Percentiles rank a stretch among this genome's conserved stretches.
Evolutionary conservation across 1,284 basidiomycete genomes (phyloP).

Genomic region (Rhodotorula sp.): DNA sequence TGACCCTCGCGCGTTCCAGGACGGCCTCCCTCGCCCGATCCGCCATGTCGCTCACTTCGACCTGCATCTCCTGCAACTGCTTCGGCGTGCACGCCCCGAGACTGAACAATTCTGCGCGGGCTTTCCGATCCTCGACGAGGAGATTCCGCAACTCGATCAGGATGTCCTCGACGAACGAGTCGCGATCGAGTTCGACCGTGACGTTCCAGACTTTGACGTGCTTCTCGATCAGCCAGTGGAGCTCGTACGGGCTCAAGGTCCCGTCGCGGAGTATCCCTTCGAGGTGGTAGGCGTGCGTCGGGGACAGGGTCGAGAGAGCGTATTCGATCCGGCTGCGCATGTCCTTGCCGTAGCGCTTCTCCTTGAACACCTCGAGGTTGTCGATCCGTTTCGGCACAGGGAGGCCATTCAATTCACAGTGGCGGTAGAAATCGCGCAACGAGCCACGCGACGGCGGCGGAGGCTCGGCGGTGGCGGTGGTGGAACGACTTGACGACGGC

Average conservation of each 20-base stretch:
- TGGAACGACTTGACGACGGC: background rate
- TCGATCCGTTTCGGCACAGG: background rate
- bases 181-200: slow-evolving; percentile 5
- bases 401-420: background rate
- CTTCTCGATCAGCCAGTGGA: background rate
- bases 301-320: slow-evolving; percentile 1
- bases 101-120: background rate
- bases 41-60: background rate
- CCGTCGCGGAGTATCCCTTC: slow-evolving; percentile 21
- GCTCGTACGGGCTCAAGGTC: slow-evolving; percentile 9
- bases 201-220: slow-evolving; percentile 12
- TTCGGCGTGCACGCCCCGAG: background rate
- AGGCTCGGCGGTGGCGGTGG: background rate
- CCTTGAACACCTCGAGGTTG: background rate
- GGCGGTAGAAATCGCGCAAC: background rate
- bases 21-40: background rate
- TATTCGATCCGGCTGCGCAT: background rate
- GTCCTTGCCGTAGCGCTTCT: background rate
- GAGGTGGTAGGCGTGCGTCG: slow-evolving; percentile 19
- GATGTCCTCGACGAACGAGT: slow-evolving; percentile 12
- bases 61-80: background rate
- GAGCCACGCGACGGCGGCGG: background rate
- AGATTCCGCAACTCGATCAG: slow-evolving; percentile 19
- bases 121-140: slow-evolving; percentile 12
- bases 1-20: background rate